A percentile compares a stretch with the other conserved stretches of the same genome.
phyloP scores from a whole-genome alignment of 1,284 basidiomycete species.

The Malassezia yamatoensis region DNA sequence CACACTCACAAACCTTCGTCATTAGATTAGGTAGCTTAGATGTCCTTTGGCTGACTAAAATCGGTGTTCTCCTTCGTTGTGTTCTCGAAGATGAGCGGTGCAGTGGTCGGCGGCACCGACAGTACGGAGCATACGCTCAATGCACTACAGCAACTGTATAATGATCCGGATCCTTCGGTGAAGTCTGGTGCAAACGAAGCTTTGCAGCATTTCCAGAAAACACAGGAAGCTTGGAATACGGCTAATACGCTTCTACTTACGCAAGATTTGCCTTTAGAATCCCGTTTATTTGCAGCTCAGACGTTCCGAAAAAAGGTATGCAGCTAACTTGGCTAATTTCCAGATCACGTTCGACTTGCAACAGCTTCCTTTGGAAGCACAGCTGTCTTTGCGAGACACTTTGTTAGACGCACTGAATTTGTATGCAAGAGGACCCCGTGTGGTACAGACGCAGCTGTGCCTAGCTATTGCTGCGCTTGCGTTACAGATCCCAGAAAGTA shows the following conservation, averaged over 20 bases:
- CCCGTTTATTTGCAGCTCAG: slow-evolving; percentile 88
- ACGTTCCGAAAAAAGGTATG: slow-evolving; percentile 77
- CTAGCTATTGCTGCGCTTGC: slow-evolving; percentile 82
- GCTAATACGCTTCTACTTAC: slow-evolving; percentile 80
- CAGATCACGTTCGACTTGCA: slow-evolving; percentile 81
- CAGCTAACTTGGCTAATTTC: neutral
- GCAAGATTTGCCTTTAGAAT: slow-evolving; percentile 66
- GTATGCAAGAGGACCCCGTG: slow-evolving; percentile 63
- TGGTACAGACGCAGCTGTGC: slow-evolving; percentile 78
- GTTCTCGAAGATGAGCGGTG: slow-evolving; percentile 10
- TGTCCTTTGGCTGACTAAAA: neutral
- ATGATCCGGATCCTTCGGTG: slow-evolving; percentile 65
- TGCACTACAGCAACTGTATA: slow-evolving; percentile 53
- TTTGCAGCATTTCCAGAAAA: slow-evolving; percentile 49
- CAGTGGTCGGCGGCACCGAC: slow-evolving; percentile 8
- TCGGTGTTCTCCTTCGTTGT: neutral
- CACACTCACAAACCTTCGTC: neutral
- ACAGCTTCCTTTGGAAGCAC: slow-evolving; percentile 66
- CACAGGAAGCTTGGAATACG: slow-evolving; percentile 86
- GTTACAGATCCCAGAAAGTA: slow-evolving; percentile 64
- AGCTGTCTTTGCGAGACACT: slow-evolving; percentile 74
- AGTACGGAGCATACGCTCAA: slow-evolving; percentile 48
- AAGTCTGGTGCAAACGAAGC: slow-evolving; percentile 57
- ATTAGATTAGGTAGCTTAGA: neutral
- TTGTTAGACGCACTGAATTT: slow-evolving; percentile 65